Percentiles rank a stretch among this genome's conserved stretches.
Conservation (phyloP, 1,139 yeast species). For the Candida mesenterica region DNA sequence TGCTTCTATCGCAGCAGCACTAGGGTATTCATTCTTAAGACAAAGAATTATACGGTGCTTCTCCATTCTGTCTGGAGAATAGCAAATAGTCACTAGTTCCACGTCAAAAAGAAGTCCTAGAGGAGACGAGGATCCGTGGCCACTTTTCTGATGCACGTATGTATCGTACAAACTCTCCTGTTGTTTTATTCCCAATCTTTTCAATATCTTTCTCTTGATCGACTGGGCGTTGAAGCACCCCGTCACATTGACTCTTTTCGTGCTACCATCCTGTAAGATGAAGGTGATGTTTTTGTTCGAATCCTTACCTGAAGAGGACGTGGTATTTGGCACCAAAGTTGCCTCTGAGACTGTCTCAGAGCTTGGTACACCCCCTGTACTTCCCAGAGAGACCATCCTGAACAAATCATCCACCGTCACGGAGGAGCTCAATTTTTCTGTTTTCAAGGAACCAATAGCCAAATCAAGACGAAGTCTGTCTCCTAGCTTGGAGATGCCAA, state of each 20-base stretch:
- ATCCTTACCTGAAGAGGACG: constrained; percentile 23
- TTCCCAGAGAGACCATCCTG: constrained; percentile 15
- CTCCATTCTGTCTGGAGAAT: constrained; percentile 68
- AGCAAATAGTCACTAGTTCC: constrained; percentile 80
- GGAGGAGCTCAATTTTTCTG: constrained; percentile 33
- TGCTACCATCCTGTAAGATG: constrained; percentile 74
- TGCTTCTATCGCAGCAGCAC: constrained; percentile 63
- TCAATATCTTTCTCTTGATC: constrained; percentile 68
- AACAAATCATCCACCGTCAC: constrained; percentile 33
- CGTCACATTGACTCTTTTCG: constrained; percentile 67
- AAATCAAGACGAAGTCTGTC: constrained; percentile 70
- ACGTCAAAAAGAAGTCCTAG: constrained; percentile 66
- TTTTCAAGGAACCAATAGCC: constrained; percentile 45
- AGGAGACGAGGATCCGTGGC: constrained; percentile 10
- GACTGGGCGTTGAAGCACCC: constrained; percentile 83
- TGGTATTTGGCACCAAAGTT: constrained; percentile 1
- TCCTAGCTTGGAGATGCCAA: constrained; percentile 78
- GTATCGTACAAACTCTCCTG: constrained; percentile 43
- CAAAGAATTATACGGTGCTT: constrained; percentile 74
- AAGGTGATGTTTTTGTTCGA: constrained; percentile 56
- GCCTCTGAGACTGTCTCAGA: constrained; percentile 2
- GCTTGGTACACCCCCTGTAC: background rate
- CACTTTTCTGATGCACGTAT: constrained; percentile 27
- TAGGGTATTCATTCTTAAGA: constrained; percentile 61
- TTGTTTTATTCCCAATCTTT: constrained; percentile 52